Evolutionary conservation across 2,329 filamentous ascomycete genomes (phyloP), one percentile per base, ranked within the genome.

Genomic region (Cryphonectria carpinicola): DNA sequence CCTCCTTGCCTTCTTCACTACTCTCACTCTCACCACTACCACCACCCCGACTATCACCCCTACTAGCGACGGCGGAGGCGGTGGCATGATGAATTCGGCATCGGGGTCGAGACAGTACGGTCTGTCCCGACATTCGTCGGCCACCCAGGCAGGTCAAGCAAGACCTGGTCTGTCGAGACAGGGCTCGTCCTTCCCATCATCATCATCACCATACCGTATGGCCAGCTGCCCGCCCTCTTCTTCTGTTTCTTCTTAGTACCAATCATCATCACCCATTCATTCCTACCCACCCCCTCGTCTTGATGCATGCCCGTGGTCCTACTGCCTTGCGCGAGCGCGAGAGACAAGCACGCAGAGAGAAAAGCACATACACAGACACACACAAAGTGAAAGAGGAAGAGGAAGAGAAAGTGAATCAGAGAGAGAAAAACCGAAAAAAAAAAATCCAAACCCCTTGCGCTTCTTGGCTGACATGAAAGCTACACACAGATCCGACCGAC

Each of bases 401-500:
- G 2, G 17, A 46, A 6, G 43, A 46, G 17, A 22, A 6, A 22
- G 17, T 46, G 43, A 46, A 46, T n/a, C 8, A 19, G 17, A 19
- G 43, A 49, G 46, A n/a, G 46, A 46, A 14, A 28, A 28, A 28
- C 28, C 28, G 28, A 28, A 2, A 28, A 28, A 28, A 28, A 28
- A 28, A 28, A 28, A 1, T 2, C 37, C 8, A 11, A 39, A 39
- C 2, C 2, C 11, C 7, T 39, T 46, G 37, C 6, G 11, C 22
- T n/a, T 17, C 37, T 63, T n/a, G 25, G 74, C 83, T 84, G 79
- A 85, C 79, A 66, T 76, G 22, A 72, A 41, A 28, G 54, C 70
- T 74, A 61, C 74, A 61, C 74, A 71, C 79, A 90, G 88, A 90
- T 79, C 82, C 85, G 46, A 80, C 81, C 68, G 87, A 89, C 76